Evolutionary conservation across 2,329 filamentous ascomycete species (phyloP), one percentile per base, ranked within the genome.

Genomic region (Verticillium zaregamsianum): DNA sequence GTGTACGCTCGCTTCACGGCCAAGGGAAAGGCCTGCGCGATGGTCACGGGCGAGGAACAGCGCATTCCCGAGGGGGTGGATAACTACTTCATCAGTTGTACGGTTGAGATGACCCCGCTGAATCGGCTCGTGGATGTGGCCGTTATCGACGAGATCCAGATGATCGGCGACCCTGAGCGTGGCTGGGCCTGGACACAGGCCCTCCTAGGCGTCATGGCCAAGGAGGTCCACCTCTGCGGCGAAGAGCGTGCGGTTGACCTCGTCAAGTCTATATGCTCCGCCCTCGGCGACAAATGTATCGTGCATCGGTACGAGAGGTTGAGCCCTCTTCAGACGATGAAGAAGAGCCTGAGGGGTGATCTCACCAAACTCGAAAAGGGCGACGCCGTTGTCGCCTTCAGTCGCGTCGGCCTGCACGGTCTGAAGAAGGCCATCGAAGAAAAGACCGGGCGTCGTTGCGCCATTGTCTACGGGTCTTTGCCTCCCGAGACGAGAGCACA

Each of bases 91-190:
- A 84, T 83, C 62, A 94, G 92, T 71, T 97, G 95, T 71, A 99
- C 95, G 0, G 95, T 99, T 3, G 95, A 99, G 74, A 99, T 99
- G 85, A 76, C 83, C 8, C 84, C 84, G 1, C 71, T 81, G n/a
- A 82, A 78, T 67, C 66, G 76, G 4, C 72, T 74, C 2, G 86
- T 91, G 33, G 94, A 98, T 52, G 93, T 99, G 39, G 94, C 92
- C 1, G 94, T 99, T 67, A 94, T 99, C 65, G 95, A 99, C 71
- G 95, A 99, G 78, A 98, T 99, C 62, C 95, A 99, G 76, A 98
- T 99, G 95, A 92, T 99, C 67, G 89, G 86, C 17, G 89, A 93
- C 69, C 65, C 73, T 0, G 86, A 92, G 0, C 89, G 95, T 68
- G 95, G 96, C 2, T 96, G 90, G 88, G 93, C 93, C 2, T 99